phyloP scores from a whole-genome alignment of 2,329 filamentous ascomycete species.

The Neurospora sp. region DNA sequence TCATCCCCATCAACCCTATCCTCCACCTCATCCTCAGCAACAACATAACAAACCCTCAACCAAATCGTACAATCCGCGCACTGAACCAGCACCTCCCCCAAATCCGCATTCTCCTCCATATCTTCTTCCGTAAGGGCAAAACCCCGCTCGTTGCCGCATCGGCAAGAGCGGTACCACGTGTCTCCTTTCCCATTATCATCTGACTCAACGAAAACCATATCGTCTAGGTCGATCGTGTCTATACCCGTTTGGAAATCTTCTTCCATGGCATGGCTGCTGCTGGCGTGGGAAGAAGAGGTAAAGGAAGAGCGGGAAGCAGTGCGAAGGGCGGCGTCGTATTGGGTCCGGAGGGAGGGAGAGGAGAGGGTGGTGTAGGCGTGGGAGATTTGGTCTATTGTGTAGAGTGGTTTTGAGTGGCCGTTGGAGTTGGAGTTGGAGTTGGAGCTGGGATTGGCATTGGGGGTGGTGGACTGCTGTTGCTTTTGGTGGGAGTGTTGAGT shows the following conservation, averaged over 20 bases:
- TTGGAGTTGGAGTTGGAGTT: constrained; percentile 49
- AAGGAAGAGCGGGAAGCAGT: constrained; percentile 3
- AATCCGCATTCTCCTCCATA: constrained; percentile 46
- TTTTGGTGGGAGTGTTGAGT: too few species aligned
- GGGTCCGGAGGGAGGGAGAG: constrained; percentile 33
- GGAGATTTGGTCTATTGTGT: constrained; percentile 55
- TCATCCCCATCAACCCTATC: constrained; percentile 17
- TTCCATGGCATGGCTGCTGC: too few species aligned
- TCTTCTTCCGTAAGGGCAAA: constrained; percentile 50
- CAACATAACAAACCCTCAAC: constrained; percentile 53
- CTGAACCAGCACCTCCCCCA: constrained; percentile 52
- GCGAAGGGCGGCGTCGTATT: constrained; percentile 42
- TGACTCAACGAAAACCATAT: constrained; percentile 38
- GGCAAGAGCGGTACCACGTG: constrained; percentile 46
- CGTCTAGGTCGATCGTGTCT: constrained; percentile 56
- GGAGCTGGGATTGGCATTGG: neutral
- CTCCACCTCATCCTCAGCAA: constrained; percentile 30
- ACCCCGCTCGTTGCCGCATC: constrained; percentile 53
- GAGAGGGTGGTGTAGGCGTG: constrained; percentile 48
- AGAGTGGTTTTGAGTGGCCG: constrained; percentile 15
- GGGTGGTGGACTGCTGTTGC: too few species aligned
- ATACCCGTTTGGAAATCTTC: constrained; percentile 44
- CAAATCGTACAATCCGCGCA: constrained; percentile 59
- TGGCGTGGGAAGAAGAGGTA: too few species aligned
- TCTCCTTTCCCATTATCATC: neutral